These are phyloP conservation scores for Serendipita vermifera DNA, from an alignment of 768 basidiomycete species.

Conservation along the genomic window DNA sequence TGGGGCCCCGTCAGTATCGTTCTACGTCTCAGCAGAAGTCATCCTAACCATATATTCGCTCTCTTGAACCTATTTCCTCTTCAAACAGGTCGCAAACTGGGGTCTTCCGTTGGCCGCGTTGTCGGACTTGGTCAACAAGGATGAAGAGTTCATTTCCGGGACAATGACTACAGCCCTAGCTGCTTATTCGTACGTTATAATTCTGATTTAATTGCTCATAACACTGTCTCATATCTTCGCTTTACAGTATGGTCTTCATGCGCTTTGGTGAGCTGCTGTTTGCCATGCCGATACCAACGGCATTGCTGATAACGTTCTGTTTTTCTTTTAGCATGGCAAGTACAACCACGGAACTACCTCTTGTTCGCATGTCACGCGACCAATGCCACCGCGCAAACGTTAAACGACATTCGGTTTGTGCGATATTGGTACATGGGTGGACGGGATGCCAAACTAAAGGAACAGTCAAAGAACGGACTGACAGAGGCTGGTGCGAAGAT, in stretches of 20 bases:
- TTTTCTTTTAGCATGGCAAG: constrained; percentile 63
- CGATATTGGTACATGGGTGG: constrained; percentile 90
- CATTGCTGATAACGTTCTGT: constrained; percentile 10
- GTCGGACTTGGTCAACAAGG: constrained; percentile 66
- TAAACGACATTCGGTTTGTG: constrained; percentile 74
- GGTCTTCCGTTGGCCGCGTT: constrained; percentile 91
- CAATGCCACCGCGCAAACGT: constrained; percentile 72
- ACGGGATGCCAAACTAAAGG: constrained; percentile 49
- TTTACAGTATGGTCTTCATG: constrained; percentile 67
- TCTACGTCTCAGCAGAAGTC: constrained; percentile 9
- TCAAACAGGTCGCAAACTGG: constrained; percentile 85
- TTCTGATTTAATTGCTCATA: constrained; percentile 13
- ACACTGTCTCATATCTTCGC: constrained; percentile 21
- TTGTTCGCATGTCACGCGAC: constrained; percentile 89
- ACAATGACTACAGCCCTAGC: constrained; percentile 89
- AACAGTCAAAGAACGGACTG: constrained; percentile 21
- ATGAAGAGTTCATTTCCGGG: constrained; percentile 94
- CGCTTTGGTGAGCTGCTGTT: constrained; percentile 57
- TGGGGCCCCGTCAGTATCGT: constrained; percentile 81
- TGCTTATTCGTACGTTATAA: constrained; percentile 62
- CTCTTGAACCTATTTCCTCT: background rate
- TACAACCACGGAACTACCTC: constrained; percentile 91
- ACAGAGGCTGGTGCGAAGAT: constrained; percentile 16
- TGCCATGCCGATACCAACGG: constrained; percentile 9
- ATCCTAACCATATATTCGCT: background rate